Conservation (phyloP, 768 basidiomycete species). For the Suillus bovinus region DNA sequence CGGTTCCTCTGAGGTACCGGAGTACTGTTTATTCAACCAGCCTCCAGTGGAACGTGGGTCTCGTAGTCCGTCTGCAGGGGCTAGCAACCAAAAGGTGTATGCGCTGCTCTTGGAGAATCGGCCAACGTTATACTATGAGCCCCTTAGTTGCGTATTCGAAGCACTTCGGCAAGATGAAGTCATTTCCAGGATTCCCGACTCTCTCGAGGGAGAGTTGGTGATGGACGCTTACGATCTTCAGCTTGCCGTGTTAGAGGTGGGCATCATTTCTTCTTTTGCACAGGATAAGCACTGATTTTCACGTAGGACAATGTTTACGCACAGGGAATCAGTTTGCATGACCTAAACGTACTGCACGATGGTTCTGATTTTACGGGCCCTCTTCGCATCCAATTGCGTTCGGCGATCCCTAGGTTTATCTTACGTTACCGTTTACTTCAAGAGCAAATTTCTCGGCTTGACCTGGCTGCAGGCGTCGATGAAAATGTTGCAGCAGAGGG, state of each 20-base stretch:
- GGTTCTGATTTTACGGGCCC: slow-evolving; percentile 61
- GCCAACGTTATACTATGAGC: slow-evolving; percentile 79
- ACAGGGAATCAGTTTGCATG: slow-evolving; percentile 70
- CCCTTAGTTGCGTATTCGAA: slow-evolving; percentile 67
- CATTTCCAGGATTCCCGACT: slow-evolving; percentile 45
- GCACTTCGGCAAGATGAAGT: slow-evolving; percentile 66
- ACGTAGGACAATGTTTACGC: slow-evolving; percentile 67
- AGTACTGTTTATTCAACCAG: slow-evolving; percentile 59
- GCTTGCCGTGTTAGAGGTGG: slow-evolving; percentile 65
- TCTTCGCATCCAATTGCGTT: slow-evolving; percentile 56
- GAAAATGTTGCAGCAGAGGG: slow-evolving; percentile 25
- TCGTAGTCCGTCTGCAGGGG: slow-evolving; percentile 23
- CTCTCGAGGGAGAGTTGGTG: slow-evolving; percentile 61
- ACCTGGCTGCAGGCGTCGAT: slow-evolving; percentile 21
- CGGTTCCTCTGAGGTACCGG: slow-evolving; percentile 39
- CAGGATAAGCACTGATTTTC: slow-evolving; percentile 9
- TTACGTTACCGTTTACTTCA: slow-evolving; percentile 64
- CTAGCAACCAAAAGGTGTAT: slow-evolving; percentile 19
- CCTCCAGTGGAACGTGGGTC: slow-evolving; percentile 34
- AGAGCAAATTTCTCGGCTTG: slow-evolving; percentile 49
- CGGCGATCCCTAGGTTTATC: slow-evolving; percentile 59
- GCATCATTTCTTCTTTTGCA: not conserved
- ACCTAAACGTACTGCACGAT: slow-evolving; percentile 70
- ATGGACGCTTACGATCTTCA: slow-evolving; percentile 73
- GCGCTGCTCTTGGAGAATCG: slow-evolving; percentile 58